Base-by-base conservation (phyloP, 129 eudicot genomes). In the Tagetes erecta region DNA sequence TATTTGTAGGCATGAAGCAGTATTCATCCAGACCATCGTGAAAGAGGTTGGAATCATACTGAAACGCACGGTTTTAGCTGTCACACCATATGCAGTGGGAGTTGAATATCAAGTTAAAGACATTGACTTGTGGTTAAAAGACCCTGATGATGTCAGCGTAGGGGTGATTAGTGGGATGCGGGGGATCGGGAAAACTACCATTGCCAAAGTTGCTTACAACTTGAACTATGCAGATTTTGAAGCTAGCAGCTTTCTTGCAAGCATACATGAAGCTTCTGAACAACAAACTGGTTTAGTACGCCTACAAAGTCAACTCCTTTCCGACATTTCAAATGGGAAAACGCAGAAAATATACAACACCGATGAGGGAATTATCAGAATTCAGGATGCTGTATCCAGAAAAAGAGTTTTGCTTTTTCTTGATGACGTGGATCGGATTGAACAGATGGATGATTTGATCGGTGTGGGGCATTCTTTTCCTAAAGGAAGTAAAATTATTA, bases 181-280 rank as follows among this genome's bases (percentile, higher is more conserved):
- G 31, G 84, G 84, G 52, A 75, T 75, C 6, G 84, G 84, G 35
- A 81, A 81, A 40, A 60, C 80, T 8, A 81, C 84, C 3, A 75
- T 81, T 2, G 77, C 84, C 11, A 81, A 75, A 51, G 67, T 60
- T 31, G 80, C 75, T 8, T 81, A 68, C 60, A 69, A 81, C 59
- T 36, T 33, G 9, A 81, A 69, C 40, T 69, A 59, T 63, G 42
- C 68, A 2, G 38, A 52, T 31, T 81, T 81, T 34, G 80, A 81
- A 68, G 80, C 76, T 10, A 81, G 80, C 67, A 69, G 80, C 76
- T 80, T 80, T 49, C 80, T 80, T 30, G 76, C 80, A 57, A 80
- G 51, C 39, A 14, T 80, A 6, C 60, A 80, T 68, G 76, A 60
- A 80, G 36, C 66, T 50, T 74, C 80, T 11, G 72, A 74, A 75